Base-by-base conservation (phyloP, 805 yeast species). In the Metschnikowia vanudenii region DNA sequence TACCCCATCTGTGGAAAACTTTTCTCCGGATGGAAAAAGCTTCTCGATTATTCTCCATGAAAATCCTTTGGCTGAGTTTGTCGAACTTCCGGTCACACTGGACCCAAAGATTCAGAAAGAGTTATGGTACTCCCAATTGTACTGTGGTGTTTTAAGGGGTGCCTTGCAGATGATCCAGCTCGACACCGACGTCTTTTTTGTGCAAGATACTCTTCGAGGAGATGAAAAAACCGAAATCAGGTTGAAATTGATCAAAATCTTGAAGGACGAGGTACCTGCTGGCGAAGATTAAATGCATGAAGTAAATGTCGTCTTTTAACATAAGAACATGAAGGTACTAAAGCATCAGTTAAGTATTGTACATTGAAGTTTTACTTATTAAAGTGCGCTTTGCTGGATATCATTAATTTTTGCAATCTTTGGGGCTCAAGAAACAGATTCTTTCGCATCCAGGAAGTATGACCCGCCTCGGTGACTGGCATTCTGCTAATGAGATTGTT, bases 201-300 rank as follows among this genome's bases (percentile, higher is more conserved):
- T 88, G 2, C 80, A 84, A 54, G 99, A 94, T 61, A 81, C 76
- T 2, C 71, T 94, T 40, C 78, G 90, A 52, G 98, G 97, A 0
- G 92, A 89, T 55, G 83, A 82, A 11, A 69, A 68, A 22, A 92
- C 97, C 0, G 97, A 90, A 60, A 68, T 94, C 45, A 76, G 85
- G 50, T 79, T 94, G 38, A 82, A 81, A 57, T 71, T 94, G 53
- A 71, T 82, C 39, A 83, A 77, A 57, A 78, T 89, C 2, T 70
- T 92, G 55, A 89, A 86, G 60, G 99, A 94, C 62, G 99, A 94
- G 69, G 85, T 94, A 37, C 99, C 99, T 12, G 95, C 96, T 5
- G 99, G 98, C 19, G 98, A 94, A 65, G 97, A 91, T 53, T 85
- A 64, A 45, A 28, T 8, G 26, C 14, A 1, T 10, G 11, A 30